phyloP scores from a whole-genome alignment of 352 stramenopile genomes.

The Halophytophthora batemanensis region DNA sequence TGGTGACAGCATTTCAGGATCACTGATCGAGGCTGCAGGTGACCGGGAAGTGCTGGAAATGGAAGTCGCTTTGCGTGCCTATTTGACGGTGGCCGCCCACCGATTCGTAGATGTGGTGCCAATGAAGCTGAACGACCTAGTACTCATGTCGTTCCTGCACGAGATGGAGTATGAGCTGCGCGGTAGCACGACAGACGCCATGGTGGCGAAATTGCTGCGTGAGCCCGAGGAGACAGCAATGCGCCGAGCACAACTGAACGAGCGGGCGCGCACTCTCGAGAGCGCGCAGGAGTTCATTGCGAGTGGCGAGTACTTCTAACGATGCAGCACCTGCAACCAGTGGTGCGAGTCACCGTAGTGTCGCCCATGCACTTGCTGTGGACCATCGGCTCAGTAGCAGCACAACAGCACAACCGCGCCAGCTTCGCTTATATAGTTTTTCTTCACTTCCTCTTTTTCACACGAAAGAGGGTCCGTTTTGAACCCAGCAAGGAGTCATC shows the following conservation, averaged over 20 bases:
- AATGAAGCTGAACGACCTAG: constrained; percentile 33
- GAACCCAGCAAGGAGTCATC: too few relatives aligned
- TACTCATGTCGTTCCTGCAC: constrained; percentile 26
- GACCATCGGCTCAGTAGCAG: too few relatives aligned
- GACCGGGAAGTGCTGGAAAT: constrained; percentile 39
- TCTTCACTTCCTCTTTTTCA: too few relatives aligned
- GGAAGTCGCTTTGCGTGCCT: constrained; percentile 28
- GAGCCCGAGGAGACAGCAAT: constrained; percentile 14
- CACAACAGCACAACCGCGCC: too few relatives aligned
- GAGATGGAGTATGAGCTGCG: constrained; percentile 32
- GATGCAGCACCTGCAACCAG: too few relatives aligned
- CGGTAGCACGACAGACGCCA: constrained; percentile 24
- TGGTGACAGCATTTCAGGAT: constrained; percentile 6
- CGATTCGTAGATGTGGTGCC: constrained; percentile 37
- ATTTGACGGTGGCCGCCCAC: constrained; percentile 29
- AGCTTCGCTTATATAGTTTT: too few relatives aligned
- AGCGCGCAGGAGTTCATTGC: constrained; percentile 23
- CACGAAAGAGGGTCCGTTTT: too few relatives aligned
- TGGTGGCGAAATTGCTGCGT: constrained; percentile 28
- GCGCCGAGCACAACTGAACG: constrained; percentile 16
- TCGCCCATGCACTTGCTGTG: too few relatives aligned
- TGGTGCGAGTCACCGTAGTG: too few relatives aligned
- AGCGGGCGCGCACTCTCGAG: constrained; percentile 17
- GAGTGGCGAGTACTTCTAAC: constrained; percentile 4
- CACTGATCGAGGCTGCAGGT: constrained; percentile 17